phyloP scores from a whole-genome alignment of 2,329 filamentous ascomycete species.

The Apiospora malaysiana region DNA sequence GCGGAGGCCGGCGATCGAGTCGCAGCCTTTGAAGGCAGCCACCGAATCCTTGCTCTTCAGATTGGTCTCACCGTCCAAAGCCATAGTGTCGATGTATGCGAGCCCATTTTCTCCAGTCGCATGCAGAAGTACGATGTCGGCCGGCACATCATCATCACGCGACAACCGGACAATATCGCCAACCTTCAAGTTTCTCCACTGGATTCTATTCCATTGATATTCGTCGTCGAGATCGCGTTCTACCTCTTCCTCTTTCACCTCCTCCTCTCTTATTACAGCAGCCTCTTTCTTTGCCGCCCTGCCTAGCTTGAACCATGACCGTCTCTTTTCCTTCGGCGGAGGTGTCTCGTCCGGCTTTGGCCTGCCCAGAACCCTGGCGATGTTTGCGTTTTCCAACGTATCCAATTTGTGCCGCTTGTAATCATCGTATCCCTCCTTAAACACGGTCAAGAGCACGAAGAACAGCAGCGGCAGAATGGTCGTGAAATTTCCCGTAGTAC shows the following conservation, averaged over 20 bases:
- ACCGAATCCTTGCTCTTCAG: conserved; percentile 77
- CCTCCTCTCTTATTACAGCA: conserved; percentile 21
- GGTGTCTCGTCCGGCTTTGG: conserved; percentile 21
- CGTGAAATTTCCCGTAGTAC: conserved; percentile 77
- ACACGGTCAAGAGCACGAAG: conserved; percentile 80
- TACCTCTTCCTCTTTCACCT: conserved; percentile 30
- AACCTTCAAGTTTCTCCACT: conserved; percentile 73
- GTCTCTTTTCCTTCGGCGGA: not conserved
- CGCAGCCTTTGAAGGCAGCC: conserved; percentile 64
- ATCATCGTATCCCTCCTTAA: conserved; percentile 88
- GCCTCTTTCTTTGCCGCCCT: not conserved
- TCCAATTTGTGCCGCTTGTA: conserved; percentile 80
- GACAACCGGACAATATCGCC: conserved; percentile 72
- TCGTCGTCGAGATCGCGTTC: conserved; percentile 32
- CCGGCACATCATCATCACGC: conserved; percentile 81
- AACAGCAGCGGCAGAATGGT: conserved; percentile 76
- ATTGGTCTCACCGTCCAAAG: conserved; percentile 82
- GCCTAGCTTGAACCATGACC: not conserved
- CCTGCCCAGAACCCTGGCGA: conserved; percentile 51
- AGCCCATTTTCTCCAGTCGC: conserved; percentile 78
- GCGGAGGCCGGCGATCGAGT: conserved; percentile 59
- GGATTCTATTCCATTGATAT: conserved; percentile 58
- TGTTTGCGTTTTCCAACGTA: conserved; percentile 75
- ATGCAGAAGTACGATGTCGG: conserved; percentile 81
- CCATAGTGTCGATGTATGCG: conserved; percentile 87